Evolutionary conservation across 495 filamentous ascomycete species (phyloP), one percentile per base, ranked within the genome.

Genomic region (Oleoguttula mirabilis): DNA sequence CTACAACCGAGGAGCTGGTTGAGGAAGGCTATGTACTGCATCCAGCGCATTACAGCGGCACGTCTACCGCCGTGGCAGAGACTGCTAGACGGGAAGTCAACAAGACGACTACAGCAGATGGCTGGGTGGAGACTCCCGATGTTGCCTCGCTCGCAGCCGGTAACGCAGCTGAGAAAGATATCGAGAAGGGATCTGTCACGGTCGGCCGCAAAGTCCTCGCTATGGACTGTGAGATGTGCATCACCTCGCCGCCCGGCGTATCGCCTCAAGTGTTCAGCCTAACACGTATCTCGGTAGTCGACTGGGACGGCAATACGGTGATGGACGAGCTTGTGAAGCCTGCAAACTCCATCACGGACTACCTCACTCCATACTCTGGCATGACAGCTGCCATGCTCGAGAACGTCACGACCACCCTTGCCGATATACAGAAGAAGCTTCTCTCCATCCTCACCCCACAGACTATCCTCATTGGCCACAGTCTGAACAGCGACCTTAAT

Each of bases 181-280:
- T 92, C 31, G 69, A 90, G 59, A 60, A 76, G 48, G 90, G 84
- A 12, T 84, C 83, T 55, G 65, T 94, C 40, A 90, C 87, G 1
- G 84, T 74, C 10, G 92, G 88, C 15, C 75, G 82, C 30, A 74
- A 79, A n/a, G 65, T 96, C 5, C 61, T 90, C 17, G 78, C 84
- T 8, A 68, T 98, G 37, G 90, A 98, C 52, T 98, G 90, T 58
- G 90, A 98, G 58, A 98, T 98, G 90, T 94, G 86, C 54, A 72
- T 79, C 56, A 88, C 87, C 0, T 79, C 79, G 47, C 74, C 72
- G 15, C 73, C 72, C 7, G 44, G 44, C 21, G 36, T 32, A 2
- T 15, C 33, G 15, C 49, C 49, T 8, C 44, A 40, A 34, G 72
- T 80, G 36, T 79, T 74, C 19, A 87, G 86, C 34, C 73, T 98